phyloP scores from a whole-genome alignment of 441 rosid genomes.

The Arabidopsis hybrid region DNA sequence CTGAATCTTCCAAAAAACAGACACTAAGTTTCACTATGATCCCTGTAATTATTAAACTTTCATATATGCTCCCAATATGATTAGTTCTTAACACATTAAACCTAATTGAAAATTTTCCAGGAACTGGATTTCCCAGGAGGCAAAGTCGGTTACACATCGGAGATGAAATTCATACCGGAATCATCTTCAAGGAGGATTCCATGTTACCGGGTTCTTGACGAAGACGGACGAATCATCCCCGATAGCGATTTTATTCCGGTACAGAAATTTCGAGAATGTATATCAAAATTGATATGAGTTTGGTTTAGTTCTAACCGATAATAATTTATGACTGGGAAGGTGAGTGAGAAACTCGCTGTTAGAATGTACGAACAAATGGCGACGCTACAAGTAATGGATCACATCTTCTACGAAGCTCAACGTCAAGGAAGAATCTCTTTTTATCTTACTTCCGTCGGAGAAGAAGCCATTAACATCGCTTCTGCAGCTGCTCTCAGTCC shows the following conservation, averaged over 20 bases:
- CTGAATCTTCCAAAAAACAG: not conserved
- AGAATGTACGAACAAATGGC: conserved; percentile 74
- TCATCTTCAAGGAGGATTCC: conserved; percentile 52
- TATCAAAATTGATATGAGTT: not conserved
- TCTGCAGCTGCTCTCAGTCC: conserved; percentile 73
- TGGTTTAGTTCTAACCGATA: conserved; percentile 5
- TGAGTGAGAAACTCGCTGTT: conserved; percentile 61
- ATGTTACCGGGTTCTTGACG: conserved; percentile 69
- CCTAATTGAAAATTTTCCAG: conserved; percentile 38
- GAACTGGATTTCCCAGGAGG: conserved; percentile 78
- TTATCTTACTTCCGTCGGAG: conserved; percentile 67
- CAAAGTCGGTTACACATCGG: conserved; percentile 56
- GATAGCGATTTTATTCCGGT: conserved; percentile 53
- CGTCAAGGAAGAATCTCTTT: conserved; percentile 85
- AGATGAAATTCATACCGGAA: conserved; percentile 59
- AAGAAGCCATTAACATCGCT: conserved; percentile 78
- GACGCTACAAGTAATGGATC: conserved; percentile 76
- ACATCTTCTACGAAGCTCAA: conserved; percentile 74
- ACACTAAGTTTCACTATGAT: not conserved
- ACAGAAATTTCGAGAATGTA: not conserved
- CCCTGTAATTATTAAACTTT: not conserved
- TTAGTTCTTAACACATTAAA: not conserved
- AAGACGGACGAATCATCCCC: conserved; percentile 49
- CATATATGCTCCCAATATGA: not conserved
- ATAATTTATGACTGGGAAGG: conserved; percentile 40